A percentile compares a stretch with the other conserved stretches of the same genome.
These are phyloP conservation scores for Suillus tomentosus DNA, from an alignment of 768 basidiomycete genomes.

Conservation along the genomic window DNA sequence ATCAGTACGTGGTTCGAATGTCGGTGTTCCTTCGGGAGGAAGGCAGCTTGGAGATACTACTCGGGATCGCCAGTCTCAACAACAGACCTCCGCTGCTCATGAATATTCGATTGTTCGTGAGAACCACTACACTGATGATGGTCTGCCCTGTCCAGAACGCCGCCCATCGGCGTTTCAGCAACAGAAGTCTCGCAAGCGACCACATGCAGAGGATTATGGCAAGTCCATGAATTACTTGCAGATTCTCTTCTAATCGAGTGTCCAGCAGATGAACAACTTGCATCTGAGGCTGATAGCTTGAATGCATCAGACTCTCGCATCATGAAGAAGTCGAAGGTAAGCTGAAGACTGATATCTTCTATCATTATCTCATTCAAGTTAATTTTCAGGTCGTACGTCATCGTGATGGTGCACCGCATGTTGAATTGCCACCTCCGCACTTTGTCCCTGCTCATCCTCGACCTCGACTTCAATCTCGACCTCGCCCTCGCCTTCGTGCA, in stretches of 20 bases:
- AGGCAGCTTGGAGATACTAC: background rate
- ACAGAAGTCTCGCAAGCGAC: background rate
- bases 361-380: background rate
- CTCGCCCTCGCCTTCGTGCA: background rate
- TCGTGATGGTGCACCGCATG: background rate
- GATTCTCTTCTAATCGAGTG: background rate
- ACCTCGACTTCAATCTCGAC: background rate
- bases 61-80: background rate
- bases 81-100: background rate
- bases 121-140: background rate
- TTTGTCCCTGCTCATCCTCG: background rate
- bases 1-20: background rate
- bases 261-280: background rate
- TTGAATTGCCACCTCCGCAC: background rate
- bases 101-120: background rate
- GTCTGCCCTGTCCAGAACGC: background rate
- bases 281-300: constrained; percentile 2
- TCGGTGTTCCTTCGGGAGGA: background rate
- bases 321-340: background rate
- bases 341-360: background rate
- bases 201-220: background rate
- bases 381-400: background rate
- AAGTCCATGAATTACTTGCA: background rate
- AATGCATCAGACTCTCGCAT: background rate
- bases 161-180: background rate